Evolutionary conservation across 2,329 filamentous ascomycete genomes (phyloP).

Genomic region (Penicillium sp.): DNA sequence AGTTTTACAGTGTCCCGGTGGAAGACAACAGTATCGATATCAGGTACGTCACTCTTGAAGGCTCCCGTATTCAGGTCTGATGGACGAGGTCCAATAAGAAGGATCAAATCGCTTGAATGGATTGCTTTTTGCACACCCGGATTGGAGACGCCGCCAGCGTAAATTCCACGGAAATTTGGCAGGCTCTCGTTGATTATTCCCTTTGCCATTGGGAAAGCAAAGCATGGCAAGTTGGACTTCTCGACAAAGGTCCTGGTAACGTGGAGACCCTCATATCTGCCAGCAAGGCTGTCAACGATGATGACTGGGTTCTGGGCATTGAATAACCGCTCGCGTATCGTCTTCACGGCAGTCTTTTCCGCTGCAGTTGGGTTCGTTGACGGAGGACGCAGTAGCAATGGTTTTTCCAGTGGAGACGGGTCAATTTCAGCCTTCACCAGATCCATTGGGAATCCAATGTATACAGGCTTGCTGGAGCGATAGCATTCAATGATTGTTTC

Average conservation of each 20-base stretch:
- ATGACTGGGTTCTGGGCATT: conserved; percentile 71
- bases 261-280: conserved; percentile 68
- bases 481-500: conserved; percentile 52
- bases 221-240: conserved; percentile 72
- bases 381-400: conserved; percentile 45
- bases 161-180: conserved; percentile 73
- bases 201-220: conserved; percentile 86
- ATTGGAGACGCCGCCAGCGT: conserved; percentile 70
- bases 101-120: conserved; percentile 31
- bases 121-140: conserved; percentile 38
- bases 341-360: conserved; percentile 70
- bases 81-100: conserved; percentile 35
- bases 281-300: conserved; percentile 75
- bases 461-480: conserved; percentile 56
- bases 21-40: conserved; percentile 72
- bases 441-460: conserved; percentile 57
- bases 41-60: conserved; percentile 75
- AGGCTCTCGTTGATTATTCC: conserved; percentile 73
- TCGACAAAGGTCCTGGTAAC: conserved; percentile 70
- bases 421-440: conserved; percentile 42
- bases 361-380: conserved; percentile 70
- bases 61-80: conserved; percentile 54
- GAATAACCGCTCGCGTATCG: conserved; percentile 69
- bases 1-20: conserved; percentile 71
- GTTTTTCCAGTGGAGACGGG: conserved; percentile 3